A percentile compares a stretch with the other conserved stretches of the same genome.
Evolutionary conservation across 129 eudicot species (phyloP).

Genomic region (Flaveria bidentis): DNA sequence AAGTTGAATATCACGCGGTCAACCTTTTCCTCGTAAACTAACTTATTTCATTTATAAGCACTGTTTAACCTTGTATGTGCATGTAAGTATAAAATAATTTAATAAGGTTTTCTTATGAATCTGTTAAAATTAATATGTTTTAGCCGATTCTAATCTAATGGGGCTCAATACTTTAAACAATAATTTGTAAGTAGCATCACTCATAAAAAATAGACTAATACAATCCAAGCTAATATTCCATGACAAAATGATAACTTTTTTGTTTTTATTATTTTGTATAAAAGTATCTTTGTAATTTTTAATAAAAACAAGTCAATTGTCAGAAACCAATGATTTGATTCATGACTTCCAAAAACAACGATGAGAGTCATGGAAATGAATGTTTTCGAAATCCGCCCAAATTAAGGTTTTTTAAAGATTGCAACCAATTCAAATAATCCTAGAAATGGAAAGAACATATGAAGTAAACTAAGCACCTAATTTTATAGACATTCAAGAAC

Average conservation of each 20-base stretch:
- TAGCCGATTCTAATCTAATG: background rate
- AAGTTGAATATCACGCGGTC: too few species aligned
- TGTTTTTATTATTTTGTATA: conserved; percentile 22
- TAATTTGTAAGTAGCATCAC: background rate
- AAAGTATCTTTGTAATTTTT: conserved; percentile 13
- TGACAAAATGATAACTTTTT: conserved; percentile 10
- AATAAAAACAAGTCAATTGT: conserved; percentile 10
- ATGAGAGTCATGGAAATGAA: conserved; percentile 3
- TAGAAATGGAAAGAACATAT: background rate
- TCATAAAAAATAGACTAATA: background rate
- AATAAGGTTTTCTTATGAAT: too few species aligned
- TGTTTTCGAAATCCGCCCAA: conserved; percentile 2
- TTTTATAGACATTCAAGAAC: background rate
- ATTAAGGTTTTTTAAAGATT: conserved; percentile 1
- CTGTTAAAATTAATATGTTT: too few species aligned
- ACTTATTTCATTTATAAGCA: background rate
- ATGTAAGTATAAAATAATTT: background rate
- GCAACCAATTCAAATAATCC: background rate
- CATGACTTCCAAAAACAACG: conserved; percentile 41
- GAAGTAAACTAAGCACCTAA: conserved; percentile 28
- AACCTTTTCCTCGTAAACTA: background rate
- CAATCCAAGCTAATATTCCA: background rate
- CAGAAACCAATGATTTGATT: conserved; percentile 46
- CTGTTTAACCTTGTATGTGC: background rate
- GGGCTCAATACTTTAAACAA: background rate